A percentile compares a stretch with the other conserved stretches of the same genome.
Conservation (phyloP, 805 yeast genomes). For the Cyberlindnera maclurae region DNA sequence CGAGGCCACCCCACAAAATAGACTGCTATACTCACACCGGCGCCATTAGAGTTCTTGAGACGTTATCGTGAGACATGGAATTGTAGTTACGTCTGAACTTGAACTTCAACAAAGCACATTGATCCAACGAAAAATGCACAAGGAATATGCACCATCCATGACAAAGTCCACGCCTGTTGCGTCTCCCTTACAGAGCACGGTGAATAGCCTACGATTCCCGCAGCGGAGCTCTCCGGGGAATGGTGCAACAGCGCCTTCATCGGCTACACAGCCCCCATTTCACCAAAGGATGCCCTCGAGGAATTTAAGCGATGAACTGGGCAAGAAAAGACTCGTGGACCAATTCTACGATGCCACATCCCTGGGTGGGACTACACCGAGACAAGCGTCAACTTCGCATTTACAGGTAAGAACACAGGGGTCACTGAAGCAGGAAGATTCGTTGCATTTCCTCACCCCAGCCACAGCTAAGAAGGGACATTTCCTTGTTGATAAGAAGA, state of each 20-base stretch:
- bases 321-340: constrained; percentile 14
- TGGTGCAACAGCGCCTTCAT: not conserved
- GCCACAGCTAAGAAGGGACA: not conserved
- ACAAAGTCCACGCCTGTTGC: constrained; percentile 16
- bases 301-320: constrained; percentile 1
- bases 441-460: constrained; percentile 5
- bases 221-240: not conserved
- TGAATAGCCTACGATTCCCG: constrained; percentile 2
- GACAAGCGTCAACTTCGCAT: constrained; percentile 2
- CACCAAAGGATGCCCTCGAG: constrained; percentile 1
- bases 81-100: no score
- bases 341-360: constrained; percentile 14
- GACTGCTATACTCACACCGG: constrained; percentile 9
- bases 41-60: constrained; percentile 6
- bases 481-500: not conserved
- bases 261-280: not conserved
- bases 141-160: constrained; percentile 3
- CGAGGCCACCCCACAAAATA: not conserved
- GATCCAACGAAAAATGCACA: not conserved
- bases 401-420: constrained; percentile 7
- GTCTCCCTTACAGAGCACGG: constrained; percentile 10
- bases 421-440: constrained; percentile 1
- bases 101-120: not conserved
- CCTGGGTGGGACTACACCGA: constrained; percentile 1
- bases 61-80: not conserved